A percentile compares a stretch with the other conserved stretches of the same genome.
Evolutionary conservation across 768 basidiomycete genomes (phyloP).

Genomic region (Tulasnella sp.): DNA sequence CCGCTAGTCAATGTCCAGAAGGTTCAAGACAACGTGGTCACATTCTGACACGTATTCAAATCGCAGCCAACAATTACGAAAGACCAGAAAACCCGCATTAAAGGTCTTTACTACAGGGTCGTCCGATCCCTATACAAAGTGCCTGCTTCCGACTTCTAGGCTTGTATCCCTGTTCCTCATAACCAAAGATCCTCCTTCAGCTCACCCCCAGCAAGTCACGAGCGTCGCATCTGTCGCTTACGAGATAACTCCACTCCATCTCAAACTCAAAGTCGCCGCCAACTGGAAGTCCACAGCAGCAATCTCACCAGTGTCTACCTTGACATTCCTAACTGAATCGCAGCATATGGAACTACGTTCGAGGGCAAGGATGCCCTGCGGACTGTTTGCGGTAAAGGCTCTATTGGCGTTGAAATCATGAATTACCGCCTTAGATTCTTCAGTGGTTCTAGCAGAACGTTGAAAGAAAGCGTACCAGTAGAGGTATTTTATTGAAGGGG

Average conservation of each 20-base stretch:
- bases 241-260: too few species aligned
- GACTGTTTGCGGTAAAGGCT: conserved; percentile 94
- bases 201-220: conserved; percentile 95
- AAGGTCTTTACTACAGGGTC: conserved; percentile 90
- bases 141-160: too few species aligned
- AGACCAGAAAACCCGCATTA: conserved; percentile 91
- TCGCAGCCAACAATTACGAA: conserved; percentile 93
- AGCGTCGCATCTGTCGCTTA: too few species aligned
- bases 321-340: conserved; percentile 94
- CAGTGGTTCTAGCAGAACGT: too few species aligned
- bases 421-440: too few species aligned
- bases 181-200: conserved; percentile 83
- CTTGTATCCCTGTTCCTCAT: conserved; percentile 41
- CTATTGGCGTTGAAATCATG: conserved; percentile 93
- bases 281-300: conserved; percentile 95
- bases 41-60: conserved; percentile 93
- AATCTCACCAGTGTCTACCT: conserved; percentile 93
- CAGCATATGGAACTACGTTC: conserved; percentile 95
- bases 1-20: conserved; percentile 89
- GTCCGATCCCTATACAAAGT: conserved; percentile 80
- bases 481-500: too few species aligned
- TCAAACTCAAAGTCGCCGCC: conserved; percentile 90
- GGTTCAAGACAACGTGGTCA: conserved; percentile 92
- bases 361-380: conserved; percentile 97
- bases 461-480: too few species aligned